A percentile compares a stretch with the other conserved stretches of the same genome.
phyloP scores from a whole-genome alignment of 2,329 filamentous ascomycete species.

The Fusarium coffeatum region DNA sequence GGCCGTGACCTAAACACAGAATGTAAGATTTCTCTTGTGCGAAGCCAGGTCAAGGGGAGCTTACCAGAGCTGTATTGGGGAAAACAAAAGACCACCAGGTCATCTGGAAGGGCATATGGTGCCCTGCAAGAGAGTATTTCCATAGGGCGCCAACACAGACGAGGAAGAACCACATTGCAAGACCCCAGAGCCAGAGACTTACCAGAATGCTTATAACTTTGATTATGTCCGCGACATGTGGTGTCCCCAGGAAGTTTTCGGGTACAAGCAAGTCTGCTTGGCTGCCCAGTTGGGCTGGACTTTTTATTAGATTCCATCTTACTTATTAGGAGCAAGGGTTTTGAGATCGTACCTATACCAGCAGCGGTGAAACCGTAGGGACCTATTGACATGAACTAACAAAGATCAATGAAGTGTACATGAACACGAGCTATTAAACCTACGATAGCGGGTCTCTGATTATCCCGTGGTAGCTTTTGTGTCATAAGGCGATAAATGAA shows the following conservation, averaged over 20 bases:
- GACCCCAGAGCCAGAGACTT: slow-evolving; percentile 82
- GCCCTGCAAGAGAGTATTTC: slow-evolving; percentile 68
- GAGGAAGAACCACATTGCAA: slow-evolving; percentile 88
- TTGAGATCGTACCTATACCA: slow-evolving; percentile 51
- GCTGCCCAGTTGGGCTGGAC: slow-evolving; percentile 57
- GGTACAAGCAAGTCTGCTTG: slow-evolving; percentile 59
- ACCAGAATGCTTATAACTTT: slow-evolving; percentile 68
- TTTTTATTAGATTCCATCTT: slow-evolving; percentile 18
- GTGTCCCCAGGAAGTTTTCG: slow-evolving; percentile 54
- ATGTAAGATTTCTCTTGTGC: not conserved
- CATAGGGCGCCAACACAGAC: slow-evolving; percentile 81
- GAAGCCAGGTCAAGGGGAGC: not conserved
- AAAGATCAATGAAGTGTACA: not conserved
- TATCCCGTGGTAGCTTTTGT: slow-evolving; percentile 82
- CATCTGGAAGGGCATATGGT: slow-evolving; percentile 81
- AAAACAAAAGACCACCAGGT: slow-evolving; percentile 88
- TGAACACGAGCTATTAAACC: slow-evolving; percentile 17
- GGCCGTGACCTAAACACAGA: slow-evolving; percentile 64
- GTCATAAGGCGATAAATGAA: slow-evolving; percentile 91
- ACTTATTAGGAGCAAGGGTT: too few relatives aligned
- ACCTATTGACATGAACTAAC: slow-evolving; percentile 81
- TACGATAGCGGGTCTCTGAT: slow-evolving; percentile 78
- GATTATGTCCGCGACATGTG: slow-evolving; percentile 58
- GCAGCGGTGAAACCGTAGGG: slow-evolving; percentile 71
- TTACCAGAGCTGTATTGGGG: slow-evolving; percentile 77